Evolutionary conservation across 2,329 filamentous ascomycete genomes (phyloP).

Genomic region (Coniochaeta hoffmannii): DNA sequence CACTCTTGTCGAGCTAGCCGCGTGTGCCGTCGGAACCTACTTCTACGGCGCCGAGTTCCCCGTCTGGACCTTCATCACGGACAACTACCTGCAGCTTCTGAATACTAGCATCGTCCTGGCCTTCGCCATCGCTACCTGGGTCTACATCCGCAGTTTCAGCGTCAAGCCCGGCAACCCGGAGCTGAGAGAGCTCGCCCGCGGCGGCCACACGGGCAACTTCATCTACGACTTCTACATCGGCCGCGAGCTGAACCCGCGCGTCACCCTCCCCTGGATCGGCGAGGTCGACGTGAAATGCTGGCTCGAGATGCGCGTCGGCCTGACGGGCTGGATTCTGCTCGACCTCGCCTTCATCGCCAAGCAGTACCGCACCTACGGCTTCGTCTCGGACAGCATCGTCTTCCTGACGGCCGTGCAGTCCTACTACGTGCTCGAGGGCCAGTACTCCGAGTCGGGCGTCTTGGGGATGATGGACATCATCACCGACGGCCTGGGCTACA

Average conservation of each 20-base stretch:
- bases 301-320: constrained; percentile 83
- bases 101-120: constrained; percentile 76
- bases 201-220: constrained; percentile 75
- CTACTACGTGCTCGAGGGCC: constrained; percentile 76
- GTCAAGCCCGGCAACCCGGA: constrained; percentile 69
- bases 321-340: constrained; percentile 82
- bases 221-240: constrained; percentile 97
- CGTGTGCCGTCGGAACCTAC: constrained; percentile 66
- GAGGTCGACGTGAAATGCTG: constrained; percentile 87
- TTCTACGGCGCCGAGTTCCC: constrained; percentile 73
- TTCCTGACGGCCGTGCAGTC: constrained; percentile 71
- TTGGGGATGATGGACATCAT: constrained; percentile 93
- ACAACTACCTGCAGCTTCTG: constrained; percentile 82
- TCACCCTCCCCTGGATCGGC: constrained; percentile 70
- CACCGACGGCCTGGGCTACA: constrained; percentile 88
- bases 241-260: constrained; percentile 84
- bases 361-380: constrained; percentile 80
- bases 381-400: constrained; percentile 77
- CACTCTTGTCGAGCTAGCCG: constrained; percentile 64
- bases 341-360: constrained; percentile 79
- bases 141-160: constrained; percentile 76
- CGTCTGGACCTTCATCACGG: constrained; percentile 87
- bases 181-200: constrained; percentile 70
- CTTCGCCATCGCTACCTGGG: constrained; percentile 63
- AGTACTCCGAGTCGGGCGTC: constrained; percentile 82